Percentiles rank a stretch among this genome's conserved stretches.
Evolutionary conservation across 805 yeast genomes (phyloP).

Genomic region (Myxozyma neglecta): DNA sequence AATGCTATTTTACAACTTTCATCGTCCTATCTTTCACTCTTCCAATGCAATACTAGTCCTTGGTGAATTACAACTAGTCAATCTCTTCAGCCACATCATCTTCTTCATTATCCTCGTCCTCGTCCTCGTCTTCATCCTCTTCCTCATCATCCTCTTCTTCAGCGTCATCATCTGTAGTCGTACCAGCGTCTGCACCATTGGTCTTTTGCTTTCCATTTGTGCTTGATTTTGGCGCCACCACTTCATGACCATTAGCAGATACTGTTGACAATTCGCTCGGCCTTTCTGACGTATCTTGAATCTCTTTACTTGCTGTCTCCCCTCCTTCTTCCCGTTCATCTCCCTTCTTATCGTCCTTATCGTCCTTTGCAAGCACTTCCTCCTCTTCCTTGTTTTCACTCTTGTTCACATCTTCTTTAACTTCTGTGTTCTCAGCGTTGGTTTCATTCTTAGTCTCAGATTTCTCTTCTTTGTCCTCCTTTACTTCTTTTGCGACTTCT

Average conservation of each 20-base stretch:
- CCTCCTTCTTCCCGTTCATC: neutral
- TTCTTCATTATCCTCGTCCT: neutral
- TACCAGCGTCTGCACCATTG: neutral
- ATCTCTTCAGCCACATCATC: constrained; percentile 2
- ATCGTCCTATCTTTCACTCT: neutral
- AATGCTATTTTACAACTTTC: neutral
- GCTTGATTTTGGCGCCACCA: too few relatives aligned
- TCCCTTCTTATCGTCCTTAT: neutral
- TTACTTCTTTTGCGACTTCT: constrained; percentile 51
- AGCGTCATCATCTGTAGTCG: neutral
- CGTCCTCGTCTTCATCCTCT: neutral
- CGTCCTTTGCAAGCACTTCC: neutral
- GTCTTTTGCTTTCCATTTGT: neutral
- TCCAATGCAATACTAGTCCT: neutral
- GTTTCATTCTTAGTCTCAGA: constrained; percentile 57
- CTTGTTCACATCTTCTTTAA: constrained; percentile 12
- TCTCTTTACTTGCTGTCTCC: neutral
- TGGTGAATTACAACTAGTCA: neutral
- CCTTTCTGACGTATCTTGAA: neutral
- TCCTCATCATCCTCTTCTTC: neutral
- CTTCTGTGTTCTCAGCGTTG: constrained; percentile 21
- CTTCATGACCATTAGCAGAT: neutral
- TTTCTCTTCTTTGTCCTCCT: constrained; percentile 59
- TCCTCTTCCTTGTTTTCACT: constrained; percentile 9
- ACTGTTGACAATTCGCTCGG: neutral